These are phyloP conservation scores for Penicillium samsonianum DNA, from an alignment of 495 filamentous ascomycete species.

Conservation along the genomic window DNA sequence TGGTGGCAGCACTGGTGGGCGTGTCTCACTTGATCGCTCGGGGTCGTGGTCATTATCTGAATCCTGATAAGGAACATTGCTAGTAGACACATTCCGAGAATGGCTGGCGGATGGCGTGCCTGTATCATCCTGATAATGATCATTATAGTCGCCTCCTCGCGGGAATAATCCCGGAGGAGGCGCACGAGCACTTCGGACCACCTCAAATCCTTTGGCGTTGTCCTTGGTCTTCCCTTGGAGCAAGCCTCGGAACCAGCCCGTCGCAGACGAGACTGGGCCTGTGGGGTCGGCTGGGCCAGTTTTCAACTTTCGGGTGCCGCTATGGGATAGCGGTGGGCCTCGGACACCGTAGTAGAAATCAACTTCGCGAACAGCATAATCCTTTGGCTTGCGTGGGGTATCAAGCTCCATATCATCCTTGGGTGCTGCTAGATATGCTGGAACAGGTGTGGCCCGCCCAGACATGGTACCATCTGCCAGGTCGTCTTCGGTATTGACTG, in stretches of 20 bases:
- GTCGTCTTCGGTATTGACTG: conserved; percentile 40
- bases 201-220: conserved; percentile 91
- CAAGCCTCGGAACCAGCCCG: conserved; percentile 81
- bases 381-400: conserved; percentile 57
- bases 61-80: conserved; percentile 48
- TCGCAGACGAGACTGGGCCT: conserved; percentile 80
- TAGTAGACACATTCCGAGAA: conserved; percentile 33
- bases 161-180: conserved; percentile 49
- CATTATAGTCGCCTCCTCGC: conserved; percentile 49
- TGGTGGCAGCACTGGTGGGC: conserved; percentile 58
- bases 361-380: conserved; percentile 89
- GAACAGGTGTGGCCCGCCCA: conserved; percentile 52
- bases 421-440: conserved; percentile 50
- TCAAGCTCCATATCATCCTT: conserved; percentile 59
- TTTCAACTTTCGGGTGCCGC: conserved; percentile 77
- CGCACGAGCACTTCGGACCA: conserved; percentile 79
- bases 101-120: conserved; percentile 30
- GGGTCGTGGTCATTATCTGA: conserved; percentile 43
- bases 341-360: conserved; percentile 94
- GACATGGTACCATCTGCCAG: conserved; percentile 52
- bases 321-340: conserved; percentile 82
- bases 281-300: conserved; percentile 96
- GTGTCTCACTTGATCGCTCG: conserved; percentile 15
- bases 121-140: conserved; percentile 60
- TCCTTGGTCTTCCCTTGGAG: conserved; percentile 84